Percentiles rank a stretch among this genome's conserved stretches.
phyloP scores from a whole-genome alignment of 164 flowering plant species.

The Sextonia rubra region DNA sequence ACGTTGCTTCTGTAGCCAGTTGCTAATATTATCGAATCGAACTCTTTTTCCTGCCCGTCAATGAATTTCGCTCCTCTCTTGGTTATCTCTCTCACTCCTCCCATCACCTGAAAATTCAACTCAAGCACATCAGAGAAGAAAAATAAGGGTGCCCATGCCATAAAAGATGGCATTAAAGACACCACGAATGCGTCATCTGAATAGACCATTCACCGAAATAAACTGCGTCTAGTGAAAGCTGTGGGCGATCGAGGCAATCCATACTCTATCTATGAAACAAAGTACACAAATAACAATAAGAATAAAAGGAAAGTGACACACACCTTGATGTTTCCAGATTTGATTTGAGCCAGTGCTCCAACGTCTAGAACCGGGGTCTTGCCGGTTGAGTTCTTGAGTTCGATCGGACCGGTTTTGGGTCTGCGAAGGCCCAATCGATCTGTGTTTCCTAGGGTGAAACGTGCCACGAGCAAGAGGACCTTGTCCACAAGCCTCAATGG shows the following conservation, averaged over 20 bases:
- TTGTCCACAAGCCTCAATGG: slow-evolving; percentile 76
- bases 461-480: slow-evolving; percentile 51
- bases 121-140: neutral
- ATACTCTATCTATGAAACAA: neutral
- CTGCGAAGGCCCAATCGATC: slow-evolving; percentile 71
- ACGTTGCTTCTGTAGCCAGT: slow-evolving; percentile 98
- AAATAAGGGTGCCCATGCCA: neutral
- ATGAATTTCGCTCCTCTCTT: slow-evolving; percentile 63
- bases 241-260: neutral
- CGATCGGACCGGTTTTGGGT: slow-evolving; percentile 93
- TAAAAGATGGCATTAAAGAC: neutral
- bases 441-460: slow-evolving; percentile 60
- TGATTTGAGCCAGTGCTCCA: slow-evolving; percentile 72
- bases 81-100: slow-evolving; percentile 77
- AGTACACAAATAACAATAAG: neutral
- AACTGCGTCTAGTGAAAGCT: neutral
- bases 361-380: slow-evolving; percentile 94
- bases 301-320: neutral
- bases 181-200: neutral
- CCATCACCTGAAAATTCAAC: slow-evolving; percentile 48
- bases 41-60: slow-evolving; percentile 76
- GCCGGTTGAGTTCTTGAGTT: slow-evolving; percentile 86
- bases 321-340: slow-evolving; percentile 84
- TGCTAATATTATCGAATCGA: slow-evolving; percentile 82
- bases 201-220: neutral